phyloP scores from a whole-genome alignment of 192 early-diverging fungal species.

The Phycomyces blakesleeanus region DNA sequence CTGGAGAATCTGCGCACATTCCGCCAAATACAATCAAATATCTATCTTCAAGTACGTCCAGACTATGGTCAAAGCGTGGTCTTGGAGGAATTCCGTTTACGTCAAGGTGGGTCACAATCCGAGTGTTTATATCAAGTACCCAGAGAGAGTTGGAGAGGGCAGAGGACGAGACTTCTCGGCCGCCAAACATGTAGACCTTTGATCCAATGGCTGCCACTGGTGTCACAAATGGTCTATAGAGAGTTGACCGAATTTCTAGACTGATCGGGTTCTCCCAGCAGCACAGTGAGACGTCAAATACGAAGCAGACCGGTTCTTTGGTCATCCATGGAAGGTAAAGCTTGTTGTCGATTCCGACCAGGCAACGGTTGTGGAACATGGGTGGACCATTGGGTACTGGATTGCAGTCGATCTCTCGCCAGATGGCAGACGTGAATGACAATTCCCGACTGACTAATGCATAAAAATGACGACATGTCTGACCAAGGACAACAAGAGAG shows the following conservation, averaged over 20 bases:
- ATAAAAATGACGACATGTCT: no score
- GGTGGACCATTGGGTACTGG: neutral
- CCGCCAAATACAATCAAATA: conserved; percentile 27
- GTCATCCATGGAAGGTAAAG: conserved; percentile 28
- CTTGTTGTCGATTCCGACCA: conserved; percentile 12
- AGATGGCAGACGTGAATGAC: no score
- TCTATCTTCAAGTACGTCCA: conserved; percentile 15
- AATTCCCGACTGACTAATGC: no score
- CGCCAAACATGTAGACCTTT: conserved; percentile 21
- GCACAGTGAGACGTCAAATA: conserved; percentile 13
- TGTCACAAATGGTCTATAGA: conserved; percentile 14
- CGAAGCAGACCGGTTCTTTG: conserved; percentile 16
- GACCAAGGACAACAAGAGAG: no score
- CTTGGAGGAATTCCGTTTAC: conserved; percentile 11
- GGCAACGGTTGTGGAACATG: neutral
- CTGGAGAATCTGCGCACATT: conserved; percentile 20
- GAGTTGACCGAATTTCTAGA: neutral
- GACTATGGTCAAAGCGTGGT: conserved; percentile 23
- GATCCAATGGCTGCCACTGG: conserved; percentile 13
- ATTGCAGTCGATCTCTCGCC: no score
- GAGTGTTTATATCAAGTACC: conserved; percentile 1
- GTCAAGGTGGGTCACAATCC: conserved; percentile 6
- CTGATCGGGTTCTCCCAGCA: neutral
- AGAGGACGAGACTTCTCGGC: conserved; percentile 10
- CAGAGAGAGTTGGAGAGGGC: conserved; percentile 16